Evolutionary conservation across 441 rosid genomes (phyloP).

Genomic region (Biscutella laevigata): DNA sequence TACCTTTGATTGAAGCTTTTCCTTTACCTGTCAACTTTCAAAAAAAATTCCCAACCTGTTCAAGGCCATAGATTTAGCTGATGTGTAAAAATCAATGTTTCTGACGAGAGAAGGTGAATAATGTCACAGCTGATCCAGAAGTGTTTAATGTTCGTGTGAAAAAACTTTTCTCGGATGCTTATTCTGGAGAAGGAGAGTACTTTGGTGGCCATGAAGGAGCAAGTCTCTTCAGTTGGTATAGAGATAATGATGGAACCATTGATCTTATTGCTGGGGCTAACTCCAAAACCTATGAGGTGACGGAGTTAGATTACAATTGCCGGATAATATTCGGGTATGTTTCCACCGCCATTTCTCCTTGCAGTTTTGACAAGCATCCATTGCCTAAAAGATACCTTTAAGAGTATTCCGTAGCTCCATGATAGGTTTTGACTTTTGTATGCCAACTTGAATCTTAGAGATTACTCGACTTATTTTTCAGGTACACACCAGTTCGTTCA

Average conservation of each 20-base stretch:
- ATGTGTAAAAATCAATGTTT: background rate
- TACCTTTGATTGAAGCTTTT: conserved; percentile 9
- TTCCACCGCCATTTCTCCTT: conserved; percentile 18
- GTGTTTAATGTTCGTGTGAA: conserved; percentile 61
- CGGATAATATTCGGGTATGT: conserved; percentile 75
- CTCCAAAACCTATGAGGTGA: conserved; percentile 66
- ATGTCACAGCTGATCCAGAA: conserved; percentile 62
- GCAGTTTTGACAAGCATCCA: conserved; percentile 10
- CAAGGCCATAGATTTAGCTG: background rate
- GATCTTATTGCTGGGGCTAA: conserved; percentile 59
- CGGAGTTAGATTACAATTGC: conserved; percentile 76
- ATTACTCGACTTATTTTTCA: conserved; percentile 29
- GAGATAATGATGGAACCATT: conserved; percentile 69
- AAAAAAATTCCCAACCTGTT: background rate
- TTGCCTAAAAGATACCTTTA: too few species aligned
- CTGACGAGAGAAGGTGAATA: conserved; percentile 6
- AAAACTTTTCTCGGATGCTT: conserved; percentile 51
- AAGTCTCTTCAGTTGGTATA: conserved; percentile 90
- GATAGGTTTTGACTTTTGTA: background rate
- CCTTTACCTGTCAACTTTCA: background rate
- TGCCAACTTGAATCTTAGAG: conserved; percentile 1
- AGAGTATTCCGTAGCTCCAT: too few species aligned
- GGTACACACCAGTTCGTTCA: conserved; percentile 96
- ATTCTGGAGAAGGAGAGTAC: conserved; percentile 87
- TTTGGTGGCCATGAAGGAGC: conserved; percentile 90